Evolutionary conservation across 495 filamentous ascomycete species (phyloP), one percentile per base, ranked within the genome.

Genomic region (Evernia prunastri): DNA sequence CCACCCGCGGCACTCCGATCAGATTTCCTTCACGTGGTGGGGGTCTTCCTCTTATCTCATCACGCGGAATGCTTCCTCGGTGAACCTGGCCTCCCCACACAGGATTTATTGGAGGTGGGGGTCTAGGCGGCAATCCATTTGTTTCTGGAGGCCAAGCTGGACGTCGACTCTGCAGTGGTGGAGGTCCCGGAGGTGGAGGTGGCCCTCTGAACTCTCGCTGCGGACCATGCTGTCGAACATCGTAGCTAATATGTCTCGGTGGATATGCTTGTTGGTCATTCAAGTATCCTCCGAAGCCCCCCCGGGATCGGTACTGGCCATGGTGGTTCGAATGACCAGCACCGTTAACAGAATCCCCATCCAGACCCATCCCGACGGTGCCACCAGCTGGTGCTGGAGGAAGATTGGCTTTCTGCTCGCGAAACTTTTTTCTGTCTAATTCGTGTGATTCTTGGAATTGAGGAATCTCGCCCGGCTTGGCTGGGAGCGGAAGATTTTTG

Each of bases 361-460:
- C 84, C 37, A 84, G 82, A 23, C 88, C 87, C 67, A 86, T 85
- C 20, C 94, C 93, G 25, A 95, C 89, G 15, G 88, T 90, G 18
- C 89, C 91, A 27, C 91, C 91, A 67, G 91, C 89, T 17, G 94
- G 95, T 25, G 91, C 92, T 23, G 94, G 94, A 31, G 94, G 93
- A 56, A 91, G 79, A 20, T 84, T 59, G 17, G 85, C 86, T 70
- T 88, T 87, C 66, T 92, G 84, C 65, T 87, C 85, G 65, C 93
- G 87, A 70, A 91, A 89, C 72, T 91, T 93, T 63, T 91, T 84
- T 40, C 94, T 86, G 70, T 99, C 94, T 27, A 97, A 79, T 75
- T 99, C 94, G 76, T 99, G 94, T 23, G 91, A 96, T 67, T 97
- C 95, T 67, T 94, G 88, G 67, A 95, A 97, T 23, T 78, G 81